These are phyloP conservation scores for Ceratobasidium sp. DNA, from an alignment of 1,284 basidiomycete species.

Conservation along the genomic window DNA sequence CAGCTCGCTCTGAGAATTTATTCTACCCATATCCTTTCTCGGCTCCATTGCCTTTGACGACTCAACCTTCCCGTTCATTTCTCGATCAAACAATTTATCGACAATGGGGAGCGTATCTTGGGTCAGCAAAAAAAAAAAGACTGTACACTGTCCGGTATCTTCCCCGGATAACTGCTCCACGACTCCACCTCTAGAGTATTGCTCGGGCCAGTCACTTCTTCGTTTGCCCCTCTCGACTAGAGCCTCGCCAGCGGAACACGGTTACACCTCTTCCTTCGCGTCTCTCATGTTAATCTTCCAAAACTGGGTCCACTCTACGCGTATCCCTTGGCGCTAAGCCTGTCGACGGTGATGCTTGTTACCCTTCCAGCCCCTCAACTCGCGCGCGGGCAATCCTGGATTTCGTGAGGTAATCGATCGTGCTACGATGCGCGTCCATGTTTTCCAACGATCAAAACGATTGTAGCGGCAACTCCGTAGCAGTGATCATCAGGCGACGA, in stretches of 20 bases:
- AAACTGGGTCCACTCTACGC: constrained; percentile 67
- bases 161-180: constrained; percentile 60
- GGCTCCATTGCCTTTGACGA: constrained; percentile 50
- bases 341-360: constrained; percentile 70
- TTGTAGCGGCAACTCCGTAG: constrained; percentile 56
- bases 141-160: constrained; percentile 62
- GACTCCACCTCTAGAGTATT: constrained; percentile 58
- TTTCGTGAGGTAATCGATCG: constrained; percentile 62
- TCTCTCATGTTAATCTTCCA: constrained; percentile 61
- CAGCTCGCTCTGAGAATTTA: no score
- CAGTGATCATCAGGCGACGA: constrained; percentile 55
- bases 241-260: constrained; percentile 64
- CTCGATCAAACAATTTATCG: constrained; percentile 47
- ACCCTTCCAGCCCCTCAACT: constrained; percentile 69
- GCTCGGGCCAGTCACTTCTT: constrained; percentile 56
- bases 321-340: constrained; percentile 69
- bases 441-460: constrained; percentile 60
- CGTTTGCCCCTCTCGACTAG: constrained; percentile 59
- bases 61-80: constrained; percentile 49
- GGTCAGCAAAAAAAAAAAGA: constrained; percentile 52
- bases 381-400: constrained; percentile 65
- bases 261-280: constrained; percentile 66
- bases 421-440: constrained; percentile 67
- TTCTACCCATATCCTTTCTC: constrained; percentile 45
- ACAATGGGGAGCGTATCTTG: constrained; percentile 22